Base-by-base conservation (phyloP, 805 yeast genomes). In the Sugiyamaella lignohabitans region DNA sequence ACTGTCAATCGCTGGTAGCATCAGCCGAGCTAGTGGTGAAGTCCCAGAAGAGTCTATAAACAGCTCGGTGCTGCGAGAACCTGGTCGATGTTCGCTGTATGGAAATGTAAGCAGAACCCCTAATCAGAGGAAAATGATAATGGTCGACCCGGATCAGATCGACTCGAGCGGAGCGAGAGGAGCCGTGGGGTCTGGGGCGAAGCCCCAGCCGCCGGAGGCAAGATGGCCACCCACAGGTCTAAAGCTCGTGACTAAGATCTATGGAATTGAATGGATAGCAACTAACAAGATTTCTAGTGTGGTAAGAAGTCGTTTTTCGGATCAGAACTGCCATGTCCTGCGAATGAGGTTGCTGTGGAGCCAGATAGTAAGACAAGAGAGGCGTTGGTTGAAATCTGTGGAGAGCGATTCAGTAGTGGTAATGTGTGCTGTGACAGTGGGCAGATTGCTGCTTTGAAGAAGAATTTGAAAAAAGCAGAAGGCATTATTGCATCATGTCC, bases 401-500 rank as follows among this genome's bases (percentile, higher is more conserved):
- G 97, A 5, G 72, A 69, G 0, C 78, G 75, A 23, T 87, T 87
- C 78, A 66, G 59, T 2, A 66, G 65, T 14, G 61, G 71, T 1
- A 63, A 67, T 3, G 73, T 82, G 2, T 91, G 98, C 62, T 91
- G 98, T 60, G 75, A 84, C 5, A 54, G 65, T 19, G 77, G 68
- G 16, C 97, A 89, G 59, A 50, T 51, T 5, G 49, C 38, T 57
- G 69, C 70, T 35, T 67, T 91, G 42, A 75, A 75, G 54, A 67
- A 71, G 32, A 82, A 81, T 56, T 62, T 84, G 47, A 76, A 80
- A 66, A 84, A 82, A 55, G 95, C 86, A 19, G 94, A 83, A 53
- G 79, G 86, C 1, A 62, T 87, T 48, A 82, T 89, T 42, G 82
- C 95, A 2, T 83, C 95, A 2, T 84, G 98, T 63, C 97, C 97